Evolutionary conservation across 306 rosid species (phyloP).

Genomic region (Fagus sylvatica): DNA sequence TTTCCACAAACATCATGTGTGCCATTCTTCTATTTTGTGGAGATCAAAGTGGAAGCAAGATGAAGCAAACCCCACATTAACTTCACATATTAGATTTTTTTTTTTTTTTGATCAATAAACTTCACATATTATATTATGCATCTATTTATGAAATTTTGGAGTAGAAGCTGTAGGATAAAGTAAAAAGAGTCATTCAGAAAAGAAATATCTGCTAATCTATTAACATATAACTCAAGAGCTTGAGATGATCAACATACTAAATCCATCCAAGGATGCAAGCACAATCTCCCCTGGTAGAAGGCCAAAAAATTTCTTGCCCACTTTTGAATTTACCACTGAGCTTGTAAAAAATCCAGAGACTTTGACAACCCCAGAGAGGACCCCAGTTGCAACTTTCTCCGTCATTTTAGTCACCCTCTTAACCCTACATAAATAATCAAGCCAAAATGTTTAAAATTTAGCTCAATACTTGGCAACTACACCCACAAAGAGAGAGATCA

Average conservation of each 20-base stretch:
- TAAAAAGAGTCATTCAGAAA: background rate
- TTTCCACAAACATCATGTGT: background rate
- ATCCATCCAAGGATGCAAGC: slow-evolving; percentile 93
- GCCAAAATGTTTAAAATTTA: slow-evolving; percentile 4
- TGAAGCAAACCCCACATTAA: too few species aligned
- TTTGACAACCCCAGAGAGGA: slow-evolving; percentile 84
- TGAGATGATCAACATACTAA: slow-evolving; percentile 50
- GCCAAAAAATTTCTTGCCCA: slow-evolving; percentile 74
- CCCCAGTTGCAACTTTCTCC: slow-evolving; percentile 81
- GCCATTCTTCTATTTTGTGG: background rate
- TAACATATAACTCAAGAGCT: background rate
- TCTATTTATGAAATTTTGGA: background rate
- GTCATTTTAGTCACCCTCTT: slow-evolving; percentile 87
- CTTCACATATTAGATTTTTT: too few species aligned
- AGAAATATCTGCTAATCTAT: background rate
- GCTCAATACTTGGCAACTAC: slow-evolving; percentile 8
- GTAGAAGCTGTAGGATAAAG: background rate
- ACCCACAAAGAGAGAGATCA: background rate
- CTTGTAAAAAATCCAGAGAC: slow-evolving; percentile 81
- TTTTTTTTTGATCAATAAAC: too few species aligned
- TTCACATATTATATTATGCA: background rate
- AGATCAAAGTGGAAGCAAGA: background rate
- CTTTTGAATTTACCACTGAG: slow-evolving; percentile 66
- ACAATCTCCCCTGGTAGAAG: slow-evolving; percentile 83
- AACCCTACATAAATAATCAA: slow-evolving; percentile 56